These are phyloP conservation scores for Fonsecaea pugnacius DNA, from an alignment of 2,329 filamentous ascomycete genomes.

Conservation along the genomic window DNA sequence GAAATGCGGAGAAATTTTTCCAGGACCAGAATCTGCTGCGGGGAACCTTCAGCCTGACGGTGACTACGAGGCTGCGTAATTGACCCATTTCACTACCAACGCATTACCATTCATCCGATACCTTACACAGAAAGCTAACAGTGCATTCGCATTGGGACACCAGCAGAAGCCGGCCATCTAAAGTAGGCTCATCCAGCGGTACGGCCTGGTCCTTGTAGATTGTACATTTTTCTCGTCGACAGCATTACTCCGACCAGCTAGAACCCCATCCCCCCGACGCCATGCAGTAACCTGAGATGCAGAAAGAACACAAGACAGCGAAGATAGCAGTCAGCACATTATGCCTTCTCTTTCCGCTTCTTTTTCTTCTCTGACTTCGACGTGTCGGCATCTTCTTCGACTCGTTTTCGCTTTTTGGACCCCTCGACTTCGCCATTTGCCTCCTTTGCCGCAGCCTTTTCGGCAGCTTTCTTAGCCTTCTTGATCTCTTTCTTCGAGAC, in stretches of 20 bases:
- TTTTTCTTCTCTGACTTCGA: conserved; percentile 56
- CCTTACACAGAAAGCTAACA: not conserved
- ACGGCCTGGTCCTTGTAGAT: conserved; percentile 13
- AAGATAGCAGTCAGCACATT: conserved; percentile 40
- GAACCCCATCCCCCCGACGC: conserved; percentile 24
- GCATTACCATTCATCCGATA: not conserved
- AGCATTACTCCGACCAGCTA: conserved; percentile 17
- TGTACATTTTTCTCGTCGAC: conserved; percentile 31
- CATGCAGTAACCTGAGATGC: conserved; percentile 39
- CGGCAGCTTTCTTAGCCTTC: conserved; percentile 68
- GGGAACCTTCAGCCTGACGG: conserved; percentile 10
- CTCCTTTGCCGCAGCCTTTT: conserved; percentile 55
- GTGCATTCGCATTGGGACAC: not conserved
- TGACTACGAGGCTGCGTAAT: not conserved
- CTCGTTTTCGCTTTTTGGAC: conserved; percentile 71
- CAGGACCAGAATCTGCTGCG: not conserved
- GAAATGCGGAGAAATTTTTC: not conserved
- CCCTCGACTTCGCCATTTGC: conserved; percentile 52
- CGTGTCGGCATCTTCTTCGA: conserved; percentile 61
- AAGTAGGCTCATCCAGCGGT: conserved; percentile 3
- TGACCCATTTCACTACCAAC: not conserved
- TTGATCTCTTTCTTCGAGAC: conserved; percentile 77
- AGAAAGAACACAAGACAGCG: conserved; percentile 40
- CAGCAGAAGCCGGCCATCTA: not conserved
- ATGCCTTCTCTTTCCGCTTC: conserved; percentile 50